Conservation (phyloP, 2,329 filamentous ascomycete species). For the Epichloe typhina region DNA sequence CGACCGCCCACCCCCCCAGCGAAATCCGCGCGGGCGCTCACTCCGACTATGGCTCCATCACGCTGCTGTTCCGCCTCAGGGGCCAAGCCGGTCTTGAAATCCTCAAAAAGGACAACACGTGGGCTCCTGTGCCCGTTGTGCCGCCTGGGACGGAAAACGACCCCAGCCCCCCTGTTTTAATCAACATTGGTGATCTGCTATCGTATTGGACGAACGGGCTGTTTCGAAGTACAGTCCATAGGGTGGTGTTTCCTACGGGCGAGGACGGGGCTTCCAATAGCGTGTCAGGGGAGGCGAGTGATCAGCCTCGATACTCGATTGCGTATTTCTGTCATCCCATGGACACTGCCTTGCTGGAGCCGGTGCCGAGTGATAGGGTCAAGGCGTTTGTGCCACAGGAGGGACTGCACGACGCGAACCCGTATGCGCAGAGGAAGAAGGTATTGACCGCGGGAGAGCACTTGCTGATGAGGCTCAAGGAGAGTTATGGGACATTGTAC, state of each 20-base stretch:
- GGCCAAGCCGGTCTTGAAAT: slow-evolving; percentile 84
- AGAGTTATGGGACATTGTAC: slow-evolving; percentile 45
- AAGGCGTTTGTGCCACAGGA: slow-evolving; percentile 23
- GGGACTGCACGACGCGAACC: slow-evolving; percentile 24
- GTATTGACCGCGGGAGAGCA: slow-evolving; percentile 52
- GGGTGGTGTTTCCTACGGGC: slow-evolving; percentile 56
- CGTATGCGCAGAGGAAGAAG: slow-evolving; percentile 38
- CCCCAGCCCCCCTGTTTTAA: slow-evolving; percentile 60
- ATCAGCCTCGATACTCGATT: slow-evolving; percentile 48
- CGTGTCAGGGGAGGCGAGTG: slow-evolving; percentile 31
- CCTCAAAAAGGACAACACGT: slow-evolving; percentile 40
- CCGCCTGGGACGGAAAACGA: slow-evolving; percentile 47
- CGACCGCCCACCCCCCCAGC: slow-evolving; percentile 28
- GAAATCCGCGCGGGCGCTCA: slow-evolving; percentile 85
- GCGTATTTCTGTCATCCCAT: slow-evolving; percentile 57
- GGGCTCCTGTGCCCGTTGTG: slow-evolving; percentile 55
- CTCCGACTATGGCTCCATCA: slow-evolving; percentile 67
- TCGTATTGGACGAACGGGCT: slow-evolving; percentile 87
- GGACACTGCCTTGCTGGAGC: slow-evolving; percentile 34
- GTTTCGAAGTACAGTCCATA: slow-evolving; percentile 75
- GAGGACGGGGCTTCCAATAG: slow-evolving; percentile 7
- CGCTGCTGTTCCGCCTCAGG: slow-evolving; percentile 71
- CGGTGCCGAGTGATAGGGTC: slow-evolving; percentile 49
- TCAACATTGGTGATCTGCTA: slow-evolving; percentile 60
- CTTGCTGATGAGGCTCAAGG: slow-evolving; percentile 45